Evolutionary conservation across 1,284 basidiomycete genomes (phyloP), one percentile per base, ranked within the genome.

Genomic region (Gymnopus androsaceus): DNA sequence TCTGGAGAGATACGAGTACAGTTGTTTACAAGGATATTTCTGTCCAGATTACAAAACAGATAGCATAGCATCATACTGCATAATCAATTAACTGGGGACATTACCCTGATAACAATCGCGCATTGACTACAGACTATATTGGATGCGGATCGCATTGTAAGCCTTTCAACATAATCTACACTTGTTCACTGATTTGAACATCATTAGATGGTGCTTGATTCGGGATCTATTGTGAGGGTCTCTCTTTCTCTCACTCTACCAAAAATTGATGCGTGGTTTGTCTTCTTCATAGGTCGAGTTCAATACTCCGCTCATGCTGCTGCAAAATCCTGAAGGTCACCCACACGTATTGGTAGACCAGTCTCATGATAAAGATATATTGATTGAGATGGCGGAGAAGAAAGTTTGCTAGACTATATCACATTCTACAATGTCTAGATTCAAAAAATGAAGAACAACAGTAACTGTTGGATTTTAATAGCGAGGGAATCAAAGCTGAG

Each of bases 311-410:
- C 64, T 68, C 28, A 71, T 69, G 21, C 72, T 88, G 34, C 73
- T 87, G 37, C 63, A 68, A 40, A 75, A 77, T 41, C 66, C 75
- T 48, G 67, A 71, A 34, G 79, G 78, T 19, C 66, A 68, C 45
- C 72, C 84, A 56, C 71, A 75, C 12, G 69, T 77, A 28, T 67
- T 84, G 33, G 81, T 84, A 1, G 71, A 77, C 34, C 68, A 73
- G 50, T 75, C 72, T 44, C 67, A 67, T 7, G 75, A 77, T 46
- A 73, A 65, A 56, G 69, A 69, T 1, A 59, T 56, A 9, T 55
- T 77, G 14, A 67, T 71, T 55, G 63, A 57, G 0, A 65, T 57
- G 42, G 57, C 21, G 14, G 40, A 25, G 25, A 25, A 5, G 15
- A 46, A n/a, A n/a, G n/a, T n/a, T n/a, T n/a, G n/a, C n/a, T n/a